Evolutionary conservation across 1,284 basidiomycete species (phyloP), one percentile per base, ranked within the genome.

Genomic region (Rhodotorula sp.): DNA sequence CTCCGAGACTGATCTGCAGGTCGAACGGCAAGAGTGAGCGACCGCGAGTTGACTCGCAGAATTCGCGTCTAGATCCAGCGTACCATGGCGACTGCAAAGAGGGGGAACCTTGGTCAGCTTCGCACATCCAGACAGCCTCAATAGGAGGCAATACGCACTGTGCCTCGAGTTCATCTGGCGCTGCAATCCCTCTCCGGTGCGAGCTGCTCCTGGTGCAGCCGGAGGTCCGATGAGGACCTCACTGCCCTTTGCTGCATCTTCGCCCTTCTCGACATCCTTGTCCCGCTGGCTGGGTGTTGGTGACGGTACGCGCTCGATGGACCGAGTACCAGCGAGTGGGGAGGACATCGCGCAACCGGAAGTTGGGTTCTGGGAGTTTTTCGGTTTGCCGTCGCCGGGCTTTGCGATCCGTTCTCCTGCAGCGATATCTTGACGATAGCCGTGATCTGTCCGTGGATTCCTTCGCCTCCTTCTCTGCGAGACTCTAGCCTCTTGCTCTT

Each of bases 241-340:
- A 2, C 23, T 14, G 34, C 23, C 58, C 21, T 19, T 38, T 26
- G 52, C n/a, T 19, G 38, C 10, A 18, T 16, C 58, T 12, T 26
- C 21, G 21, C 49, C 49, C 50, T 62, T 62, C 61, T 62, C 61
- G 61, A 62, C 61, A 31, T 54, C 61, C 61, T 54, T 62, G 23
- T 16, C 49, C 49, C 59, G 50, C 21, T 57, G 55, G 31, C 55
- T 57, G 28, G 55, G 50, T 52, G 50, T 26, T n/a, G 23, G 18
- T 21, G 23, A 14, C 50, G 50, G 23, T 21, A 52, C 12, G 5
- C 50, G 50, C 21, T 52, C 50, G 50, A 52, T 52, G 50, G 50
- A 52, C 50, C 50, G 21, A n/a, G 50, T 21, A 26, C 21, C 50
- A 52, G n/a, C 38, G 38, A 52, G 50, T n/a, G 50, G 50, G 50